Base-by-base conservation (phyloP, 768 basidiomycete genomes). In the Amanita rubescens region DNA sequence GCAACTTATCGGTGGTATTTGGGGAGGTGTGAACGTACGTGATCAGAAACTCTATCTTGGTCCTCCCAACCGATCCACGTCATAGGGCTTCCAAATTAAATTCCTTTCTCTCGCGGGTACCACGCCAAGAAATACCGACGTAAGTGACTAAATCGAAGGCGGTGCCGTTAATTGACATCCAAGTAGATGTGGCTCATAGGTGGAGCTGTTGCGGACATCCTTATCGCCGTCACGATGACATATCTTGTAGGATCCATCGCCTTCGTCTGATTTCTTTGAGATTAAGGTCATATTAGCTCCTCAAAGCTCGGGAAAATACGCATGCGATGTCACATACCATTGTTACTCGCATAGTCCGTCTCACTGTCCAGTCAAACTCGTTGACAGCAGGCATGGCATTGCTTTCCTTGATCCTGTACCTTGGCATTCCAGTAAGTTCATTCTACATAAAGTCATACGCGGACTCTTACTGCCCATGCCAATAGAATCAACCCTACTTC, bases 361-460 rank as follows among this genome's bases (percentile, higher is more conserved):
- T 58, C 30, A 58, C 57, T 15, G 50, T 58, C 5, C 52, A 58
- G 30, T 54, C 57, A 14, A 58, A 58, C 35, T 43, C 48, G 20
- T 35, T 58, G 17, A 54, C 57, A 38, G 57, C 30, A 34, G 22
- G 22, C 11, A 37, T 53, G 33, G 50, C 24, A n/a, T 14, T 35
- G 9, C 15, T 27, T 19, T 8, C 22, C 11, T 41, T 15, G 48
- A 49, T 33, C 17, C 17, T 49, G 17, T 49, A 33, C 33, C 5
- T 17, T 19, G 19, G 19, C 10, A 49, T 33, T 19, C 32, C 48
- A 7, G 38, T 39, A 39, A 39, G 38, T 39, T 39, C 20, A 3
- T 8, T 39, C 3, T 10, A 3, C 11, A 11, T 1, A n/a, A 9
- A 9, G 10, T 37, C 17, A 5, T 5, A 12, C 11, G 38, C 38